Evolutionary conservation across 768 basidiomycete species (phyloP), one percentile per base, ranked within the genome.

Genomic region (Termitomyces eurrhizus): DNA sequence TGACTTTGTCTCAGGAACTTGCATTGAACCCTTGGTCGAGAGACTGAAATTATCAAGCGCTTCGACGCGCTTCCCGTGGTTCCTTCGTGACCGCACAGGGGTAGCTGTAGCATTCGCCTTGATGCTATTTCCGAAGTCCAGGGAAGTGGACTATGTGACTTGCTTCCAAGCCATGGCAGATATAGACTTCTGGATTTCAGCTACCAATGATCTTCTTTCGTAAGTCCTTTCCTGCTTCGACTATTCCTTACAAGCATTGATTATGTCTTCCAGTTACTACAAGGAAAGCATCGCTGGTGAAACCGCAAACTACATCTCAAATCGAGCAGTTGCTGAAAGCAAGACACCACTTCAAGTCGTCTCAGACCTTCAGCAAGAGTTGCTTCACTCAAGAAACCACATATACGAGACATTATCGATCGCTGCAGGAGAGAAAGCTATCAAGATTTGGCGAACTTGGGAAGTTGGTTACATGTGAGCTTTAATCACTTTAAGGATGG

Each of bases 211-310:
- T 50, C 49, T 68, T 8, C 59, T 70, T n/a, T 70, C 69, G 67
- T 68, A 21, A 12, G 69, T 44, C 7, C 11, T 32, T 32, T 56
- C 2, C 11, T 26, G 18, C 11, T 33, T 4, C 2, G 4, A 11
- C 6, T 7, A 26, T n/a, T 7, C 18, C 32, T 26, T 39, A 46
- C 16, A 41, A 14, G 39, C 4, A 1, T 26, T 51, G 8, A 52
- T 41, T 4, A 13, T 33, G 1, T 14, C 29, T 29, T 39, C 37
- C 35, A 69, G 67, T 13, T 68, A 64, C 51, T 54, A 67, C n/a
- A 69, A 69, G 46, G 67, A 69, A 58, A 58, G 62, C 45, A 52
- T 69, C 1, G 68, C 58, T 8, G 68, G 68, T 18, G 67, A 69
- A 52, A 66, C 41, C 0, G 61, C 50, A 16, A 67, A 62, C 45